Evolutionary conservation across 2,329 filamentous ascomycete genomes (phyloP).

Genomic region (Colletotrichum tropicale): DNA sequence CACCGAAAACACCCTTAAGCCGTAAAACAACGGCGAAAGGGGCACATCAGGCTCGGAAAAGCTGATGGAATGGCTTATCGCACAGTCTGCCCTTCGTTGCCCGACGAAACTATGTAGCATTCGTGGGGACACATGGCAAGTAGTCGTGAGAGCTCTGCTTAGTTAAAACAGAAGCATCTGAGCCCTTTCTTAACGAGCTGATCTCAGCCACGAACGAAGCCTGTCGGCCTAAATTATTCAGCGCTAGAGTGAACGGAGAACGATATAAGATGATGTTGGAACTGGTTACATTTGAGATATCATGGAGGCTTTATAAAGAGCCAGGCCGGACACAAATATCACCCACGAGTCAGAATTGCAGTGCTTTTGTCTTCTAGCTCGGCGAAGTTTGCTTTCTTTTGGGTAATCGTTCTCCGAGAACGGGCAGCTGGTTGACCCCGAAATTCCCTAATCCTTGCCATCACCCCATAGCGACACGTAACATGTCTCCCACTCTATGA

Average conservation of each 20-base stretch:
- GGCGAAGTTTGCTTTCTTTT: not conserved
- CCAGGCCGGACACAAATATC: too few relatives aligned
- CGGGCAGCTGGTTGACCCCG: not conserved
- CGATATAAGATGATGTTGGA: too few relatives aligned
- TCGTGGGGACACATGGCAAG: fast-evolving
- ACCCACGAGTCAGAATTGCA: too few relatives aligned
- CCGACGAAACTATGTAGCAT: not conserved
- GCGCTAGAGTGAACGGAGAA: too few relatives aligned
- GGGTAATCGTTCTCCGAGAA: not conserved
- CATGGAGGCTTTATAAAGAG: too few relatives aligned
- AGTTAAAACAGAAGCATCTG: not conserved
- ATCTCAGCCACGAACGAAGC: not conserved
- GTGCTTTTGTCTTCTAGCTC: not conserved
- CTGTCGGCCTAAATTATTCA: too few relatives aligned
- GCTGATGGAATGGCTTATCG: not conserved
- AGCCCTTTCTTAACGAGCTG: not conserved
- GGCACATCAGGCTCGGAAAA: not conserved
- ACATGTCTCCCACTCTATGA: not conserved
- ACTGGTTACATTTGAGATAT: too few relatives aligned
- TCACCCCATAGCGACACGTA: not conserved
- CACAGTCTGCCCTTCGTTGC: not conserved
- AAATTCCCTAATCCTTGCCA: not conserved
- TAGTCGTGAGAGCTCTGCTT: not conserved
- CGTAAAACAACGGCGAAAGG: not conserved
- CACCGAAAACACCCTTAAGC: not conserved